phyloP scores from a whole-genome alignment of 2,329 filamentous ascomycete genomes.

The Nigrograna mackinnonii region DNA sequence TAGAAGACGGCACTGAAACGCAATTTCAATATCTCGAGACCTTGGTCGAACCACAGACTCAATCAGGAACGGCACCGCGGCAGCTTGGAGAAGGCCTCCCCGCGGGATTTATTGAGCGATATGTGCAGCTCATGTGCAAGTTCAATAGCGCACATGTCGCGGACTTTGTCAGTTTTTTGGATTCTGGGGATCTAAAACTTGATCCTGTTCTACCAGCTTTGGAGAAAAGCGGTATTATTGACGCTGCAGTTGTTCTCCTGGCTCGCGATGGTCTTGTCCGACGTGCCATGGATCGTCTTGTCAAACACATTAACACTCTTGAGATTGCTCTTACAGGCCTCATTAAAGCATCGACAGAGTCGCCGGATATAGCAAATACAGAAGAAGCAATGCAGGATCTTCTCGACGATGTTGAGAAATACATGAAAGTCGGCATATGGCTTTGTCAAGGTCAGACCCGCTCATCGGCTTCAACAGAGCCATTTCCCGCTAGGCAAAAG shows the following conservation, averaged over 20 bases:
- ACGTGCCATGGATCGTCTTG: slow-evolving; percentile 81
- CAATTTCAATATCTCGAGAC: slow-evolving; percentile 79
- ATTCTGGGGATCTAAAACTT: slow-evolving; percentile 76
- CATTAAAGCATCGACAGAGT: slow-evolving; percentile 63
- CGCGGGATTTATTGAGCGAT: slow-evolving; percentile 74
- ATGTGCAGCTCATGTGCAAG: slow-evolving; percentile 88
- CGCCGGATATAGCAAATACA: slow-evolving; percentile 60
- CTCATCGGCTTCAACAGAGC: slow-evolving; percentile 44
- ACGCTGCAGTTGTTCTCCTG: slow-evolving; percentile 90
- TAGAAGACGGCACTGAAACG: slow-evolving; percentile 62
- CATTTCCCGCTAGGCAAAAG: slow-evolving; percentile 43
- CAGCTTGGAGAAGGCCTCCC: slow-evolving; percentile 28
- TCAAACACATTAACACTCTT: slow-evolving; percentile 78
- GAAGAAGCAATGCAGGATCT: slow-evolving; percentile 73
- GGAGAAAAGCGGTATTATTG: slow-evolving; percentile 86
- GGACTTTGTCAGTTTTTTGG: slow-evolving; percentile 77
- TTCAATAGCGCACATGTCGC: slow-evolving; percentile 83
- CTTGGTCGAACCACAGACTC: slow-evolving; percentile 67
- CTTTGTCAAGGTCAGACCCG: slow-evolving; percentile 86
- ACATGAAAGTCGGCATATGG: slow-evolving; percentile 92
- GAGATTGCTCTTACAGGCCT: slow-evolving; percentile 78
- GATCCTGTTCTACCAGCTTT: slow-evolving; percentile 83
- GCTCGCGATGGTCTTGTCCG: slow-evolving; percentile 83
- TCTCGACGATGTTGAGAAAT: slow-evolving; percentile 80
- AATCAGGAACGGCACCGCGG: slow-evolving; percentile 26